Percentiles rank a stretch among this genome's conserved stretches.
phyloP scores from a whole-genome alignment of 495 filamentous ascomycete genomes.

The Hyaloscypha bicolor region DNA sequence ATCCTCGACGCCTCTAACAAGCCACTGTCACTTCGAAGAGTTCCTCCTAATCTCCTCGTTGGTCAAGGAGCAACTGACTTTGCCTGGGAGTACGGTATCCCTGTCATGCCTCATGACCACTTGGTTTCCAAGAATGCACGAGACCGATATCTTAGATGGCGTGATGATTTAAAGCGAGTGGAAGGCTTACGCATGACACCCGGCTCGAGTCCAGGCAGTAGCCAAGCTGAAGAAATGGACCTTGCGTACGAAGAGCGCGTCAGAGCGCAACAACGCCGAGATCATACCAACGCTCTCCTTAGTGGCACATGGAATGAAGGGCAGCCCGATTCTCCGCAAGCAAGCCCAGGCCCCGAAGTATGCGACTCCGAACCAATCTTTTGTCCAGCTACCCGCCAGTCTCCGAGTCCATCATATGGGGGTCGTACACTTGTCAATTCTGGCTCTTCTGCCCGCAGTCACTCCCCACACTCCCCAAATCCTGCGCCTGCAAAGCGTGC shows the following conservation, averaged over 20 bases:
- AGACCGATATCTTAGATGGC: constrained; percentile 78
- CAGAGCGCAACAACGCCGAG: constrained; percentile 35
- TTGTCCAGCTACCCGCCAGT: constrained; percentile 9
- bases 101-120: constrained; percentile 66
- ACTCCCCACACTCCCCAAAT: constrained; percentile 13
- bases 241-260: constrained; percentile 30
- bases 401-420: constrained; percentile 17
- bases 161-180: constrained; percentile 66
- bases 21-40: constrained; percentile 76
- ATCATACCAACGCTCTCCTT: constrained; percentile 53
- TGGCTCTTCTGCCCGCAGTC: not conserved
- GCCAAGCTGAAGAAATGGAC: constrained; percentile 23
- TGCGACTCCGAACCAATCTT: constrained; percentile 2
- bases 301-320: constrained; percentile 64
- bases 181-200: constrained; percentile 29
- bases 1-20: constrained; percentile 75
- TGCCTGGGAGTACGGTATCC: constrained; percentile 74
- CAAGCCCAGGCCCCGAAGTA: constrained; percentile 12
- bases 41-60: constrained; percentile 90
- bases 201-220: constrained; percentile 20
- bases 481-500: constrained; percentile 26
- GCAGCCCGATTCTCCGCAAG: constrained; percentile 52
- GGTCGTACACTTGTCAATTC: constrained; percentile 5
- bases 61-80: constrained; percentile 83
- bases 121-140: constrained; percentile 74